Base-by-base conservation (phyloP, 1,284 basidiomycete species). In the Hymenochaete sp. region DNA sequence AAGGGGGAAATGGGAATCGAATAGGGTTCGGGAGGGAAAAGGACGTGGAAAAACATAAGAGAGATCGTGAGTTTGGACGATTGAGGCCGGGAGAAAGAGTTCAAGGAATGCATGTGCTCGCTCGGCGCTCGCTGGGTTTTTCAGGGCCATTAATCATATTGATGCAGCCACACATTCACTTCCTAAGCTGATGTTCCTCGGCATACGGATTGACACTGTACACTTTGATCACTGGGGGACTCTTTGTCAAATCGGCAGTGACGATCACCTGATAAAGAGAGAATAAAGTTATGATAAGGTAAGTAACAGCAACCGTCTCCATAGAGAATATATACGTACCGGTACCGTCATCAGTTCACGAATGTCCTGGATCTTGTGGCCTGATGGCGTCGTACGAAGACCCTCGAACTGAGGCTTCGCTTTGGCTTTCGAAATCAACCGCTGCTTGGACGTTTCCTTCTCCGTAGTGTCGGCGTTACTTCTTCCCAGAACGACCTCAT, bases 241-340 rank as follows among this genome's bases (percentile, higher is more conserved):
- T 91, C 75, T 93, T 93, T 53, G 87, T 90, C 56, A 95, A 67
- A 62, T 96, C 92, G 28, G 90, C 89, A 29, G 90, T 92, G 54
- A 96, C 80, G 59, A 95, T 92, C 56, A 93, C 86, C 86, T 89
- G n/a, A n/a, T n/a, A n/a, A n/a, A n/a, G n/a, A n/a, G n/a, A n/a
- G n/a, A n/a, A n/a, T n/a, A n/a, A n/a, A n/a, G n/a, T n/a, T n/a
- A 52, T 1, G 41, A 25, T 53, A 40, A 33, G 14, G 32, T 8
- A 32, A 42, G 26, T 27, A 45, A 33, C n/a, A 47, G 29, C 25
- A 29, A 39, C 51, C 42, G 52, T 22, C 16, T 35, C 52, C n/a
- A 54, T 31, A 16, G 45, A 51, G 22, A 31, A 19, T 18, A 24
- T 31, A 5, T 29, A 72, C 82, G 55, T 67, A 93, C 92, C 45